phyloP scores from a whole-genome alignment of 2,329 filamentous ascomycete species.

The Cordyceps farinosa region DNA sequence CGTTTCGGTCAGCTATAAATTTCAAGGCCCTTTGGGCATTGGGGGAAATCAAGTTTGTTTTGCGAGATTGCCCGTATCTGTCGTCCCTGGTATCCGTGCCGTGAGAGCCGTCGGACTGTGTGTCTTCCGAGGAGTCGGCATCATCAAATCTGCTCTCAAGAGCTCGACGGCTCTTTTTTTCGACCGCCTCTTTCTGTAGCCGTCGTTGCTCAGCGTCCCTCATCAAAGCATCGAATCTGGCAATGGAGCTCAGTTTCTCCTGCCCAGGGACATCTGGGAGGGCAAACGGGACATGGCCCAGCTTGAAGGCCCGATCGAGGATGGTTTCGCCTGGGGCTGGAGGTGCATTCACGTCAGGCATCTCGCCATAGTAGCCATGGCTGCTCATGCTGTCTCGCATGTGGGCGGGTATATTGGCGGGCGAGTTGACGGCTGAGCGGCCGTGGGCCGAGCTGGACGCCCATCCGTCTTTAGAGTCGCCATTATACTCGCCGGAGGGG shows the following conservation, averaged over 20 bases:
- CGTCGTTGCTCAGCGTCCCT: conserved; percentile 53
- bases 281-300: conserved; percentile 60
- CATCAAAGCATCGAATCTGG: conserved; percentile 65
- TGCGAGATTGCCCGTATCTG: conserved; percentile 28
- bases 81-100: conserved; percentile 42
- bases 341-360: conserved; percentile 47
- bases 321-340: conserved; percentile 60
- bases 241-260: conserved; percentile 61
- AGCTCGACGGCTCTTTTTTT: conserved; percentile 32
- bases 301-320: conserved; percentile 62
- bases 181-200: conserved; percentile 36
- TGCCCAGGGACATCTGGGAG: conserved; percentile 53
- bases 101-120: conserved; percentile 36
- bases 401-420: conserved; percentile 50
- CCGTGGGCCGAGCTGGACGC: conserved; percentile 57
- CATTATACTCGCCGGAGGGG: conserved; percentile 53
- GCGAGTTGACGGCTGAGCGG: conserved; percentile 54
- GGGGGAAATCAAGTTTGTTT: conserved; percentile 38
- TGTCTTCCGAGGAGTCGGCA: conserved; percentile 44
- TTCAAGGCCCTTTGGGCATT: conserved; percentile 48
- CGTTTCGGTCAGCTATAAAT: conserved; percentile 46
- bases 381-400: conserved; percentile 54
- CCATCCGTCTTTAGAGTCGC: conserved; percentile 54
- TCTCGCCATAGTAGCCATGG: conserved; percentile 37
- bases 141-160: conserved; percentile 50